phyloP scores from a whole-genome alignment of 805 yeast genomes.

The Candida loeiensis region DNA sequence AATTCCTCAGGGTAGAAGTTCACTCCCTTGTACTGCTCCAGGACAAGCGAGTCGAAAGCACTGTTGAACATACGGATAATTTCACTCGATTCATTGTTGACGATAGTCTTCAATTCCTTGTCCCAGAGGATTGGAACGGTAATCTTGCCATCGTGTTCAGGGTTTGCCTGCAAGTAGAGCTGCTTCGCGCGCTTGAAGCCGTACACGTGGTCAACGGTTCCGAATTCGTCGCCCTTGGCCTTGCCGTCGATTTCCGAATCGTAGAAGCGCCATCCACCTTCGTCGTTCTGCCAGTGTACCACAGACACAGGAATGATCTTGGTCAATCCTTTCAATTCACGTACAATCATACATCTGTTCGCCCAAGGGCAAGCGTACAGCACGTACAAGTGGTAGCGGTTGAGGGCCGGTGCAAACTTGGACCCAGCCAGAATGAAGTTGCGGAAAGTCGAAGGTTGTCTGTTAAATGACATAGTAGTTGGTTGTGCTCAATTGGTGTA shows the following conservation, averaged over 20 bases:
- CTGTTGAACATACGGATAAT: slow-evolving; percentile 79
- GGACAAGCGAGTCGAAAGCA: slow-evolving; percentile 62
- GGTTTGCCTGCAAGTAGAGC: slow-evolving; percentile 69
- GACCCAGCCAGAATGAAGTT: slow-evolving; percentile 56
- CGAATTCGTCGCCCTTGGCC: slow-evolving; percentile 49
- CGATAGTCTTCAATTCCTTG: slow-evolving; percentile 74
- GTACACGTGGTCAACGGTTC: slow-evolving; percentile 47
- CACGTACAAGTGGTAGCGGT: slow-evolving; percentile 84
- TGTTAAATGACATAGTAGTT: slow-evolving; percentile 36
- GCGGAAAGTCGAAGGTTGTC: slow-evolving; percentile 58
- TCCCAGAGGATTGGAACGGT: slow-evolving; percentile 97
- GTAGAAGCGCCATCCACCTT: slow-evolving; percentile 84
- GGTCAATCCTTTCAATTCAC: slow-evolving; percentile 67
- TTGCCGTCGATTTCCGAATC: slow-evolving; percentile 40
- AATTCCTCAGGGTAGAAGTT: slow-evolving; percentile 62
- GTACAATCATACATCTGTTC: slow-evolving; percentile 71
- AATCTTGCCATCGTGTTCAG: slow-evolving; percentile 74
- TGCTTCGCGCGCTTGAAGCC: slow-evolving; percentile 61
- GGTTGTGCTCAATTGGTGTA: not conserved
- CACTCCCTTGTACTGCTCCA: slow-evolving; percentile 44
- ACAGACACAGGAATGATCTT: slow-evolving; percentile 64
- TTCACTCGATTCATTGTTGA: slow-evolving; percentile 88
- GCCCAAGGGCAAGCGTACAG: slow-evolving; percentile 97
- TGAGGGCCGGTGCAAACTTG: slow-evolving; percentile 66
- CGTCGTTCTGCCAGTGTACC: slow-evolving; percentile 89